Base-by-base conservation (phyloP, 148 eudicot genomes). In the Mesembryanthemum crystallinum region DNA sequence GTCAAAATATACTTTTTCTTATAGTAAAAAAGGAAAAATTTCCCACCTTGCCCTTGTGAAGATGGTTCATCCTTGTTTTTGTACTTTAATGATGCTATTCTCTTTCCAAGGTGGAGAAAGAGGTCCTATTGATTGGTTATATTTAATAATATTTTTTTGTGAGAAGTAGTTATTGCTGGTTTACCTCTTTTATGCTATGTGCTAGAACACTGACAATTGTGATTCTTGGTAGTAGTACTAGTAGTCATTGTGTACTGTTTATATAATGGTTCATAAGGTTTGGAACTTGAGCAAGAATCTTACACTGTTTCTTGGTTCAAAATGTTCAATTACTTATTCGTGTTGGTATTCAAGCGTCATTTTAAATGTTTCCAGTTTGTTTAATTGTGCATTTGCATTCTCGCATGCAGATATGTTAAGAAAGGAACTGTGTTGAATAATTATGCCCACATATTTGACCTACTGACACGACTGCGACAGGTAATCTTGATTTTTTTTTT, bases 361-460 rank as follows among this genome's bases (percentile, higher is more conserved):
- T n/a, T 57, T 1, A n/a, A 57, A 57, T n/a, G 1, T 35, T 47
- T 45, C 30, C 35, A 27, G 30, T 23, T 30, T 67, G 54, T 42
- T 67, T 25, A 27, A 17, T 1, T 7, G 9, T 32, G 10, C 33
- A 17, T 32, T 23, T 39, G 58, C 43, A 63, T 57, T 68, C 32
- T 76, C 69, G 35, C 73, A 30, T 85, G 86, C 90, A 95, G 98
- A 82, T 95, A 92, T 67, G 80, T 90, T 79, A 76, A 77, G 33
- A 83, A 78, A 75, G 96, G 96, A 55, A 90, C 92, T 28, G 51
- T 95, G 78, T 82, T 89, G 91, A 90, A 88, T 79, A 95, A 92
- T 78, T 92, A 95, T 86, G 97, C 94, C 71, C 96, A 92, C 79
- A 95, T 95, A 75, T 90, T 92, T 86, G 97, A 88, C 77, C 92